Percentiles rank a stretch among this genome's conserved stretches.
These are phyloP conservation scores for Thinopyrum elongatum DNA, from an alignment of 176 grass and related monocot species.

Conservation along the genomic window DNA sequence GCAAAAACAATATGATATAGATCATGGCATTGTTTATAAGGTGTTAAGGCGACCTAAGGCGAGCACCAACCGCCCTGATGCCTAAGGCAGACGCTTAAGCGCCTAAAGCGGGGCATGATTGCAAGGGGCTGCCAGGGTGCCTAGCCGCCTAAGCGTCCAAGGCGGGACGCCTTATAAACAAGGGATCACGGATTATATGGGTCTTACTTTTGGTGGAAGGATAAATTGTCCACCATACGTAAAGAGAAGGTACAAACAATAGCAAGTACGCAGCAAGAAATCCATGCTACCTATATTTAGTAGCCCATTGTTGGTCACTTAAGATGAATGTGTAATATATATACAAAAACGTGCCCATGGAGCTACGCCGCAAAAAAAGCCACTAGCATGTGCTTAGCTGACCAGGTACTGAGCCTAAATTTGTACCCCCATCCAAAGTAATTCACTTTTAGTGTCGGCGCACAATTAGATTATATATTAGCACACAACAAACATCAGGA, in stretches of 20 bases:
- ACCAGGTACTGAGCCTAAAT: not conserved
- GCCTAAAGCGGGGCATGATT: too few species aligned
- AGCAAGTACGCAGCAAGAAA: not conserved
- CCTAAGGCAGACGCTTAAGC: too few species aligned
- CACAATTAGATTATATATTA: constrained; percentile 7
- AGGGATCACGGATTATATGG: not conserved
- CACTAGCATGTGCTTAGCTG: not conserved
- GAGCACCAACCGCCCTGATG: too few species aligned
- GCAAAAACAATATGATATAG: not conserved
- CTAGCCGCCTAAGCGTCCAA: too few species aligned
- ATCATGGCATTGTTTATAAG: not conserved
- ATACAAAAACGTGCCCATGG: not conserved
- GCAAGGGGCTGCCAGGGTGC: too few species aligned
- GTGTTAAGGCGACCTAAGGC: too few species aligned
- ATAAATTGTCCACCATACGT: not conserved
- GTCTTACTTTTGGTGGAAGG: not conserved
- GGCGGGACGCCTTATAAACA: too few species aligned
- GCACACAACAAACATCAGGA: constrained; percentile 6
- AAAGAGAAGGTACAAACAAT: not conserved
- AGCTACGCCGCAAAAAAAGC: not conserved
- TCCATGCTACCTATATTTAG: not conserved
- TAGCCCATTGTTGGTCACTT: not conserved
- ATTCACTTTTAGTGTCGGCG: not conserved
- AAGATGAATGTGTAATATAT: not conserved
- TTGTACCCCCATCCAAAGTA: not conserved